phyloP scores from a whole-genome alignment of 2,329 filamentous ascomycete species.

The Didymosphaeria variabile region DNA sequence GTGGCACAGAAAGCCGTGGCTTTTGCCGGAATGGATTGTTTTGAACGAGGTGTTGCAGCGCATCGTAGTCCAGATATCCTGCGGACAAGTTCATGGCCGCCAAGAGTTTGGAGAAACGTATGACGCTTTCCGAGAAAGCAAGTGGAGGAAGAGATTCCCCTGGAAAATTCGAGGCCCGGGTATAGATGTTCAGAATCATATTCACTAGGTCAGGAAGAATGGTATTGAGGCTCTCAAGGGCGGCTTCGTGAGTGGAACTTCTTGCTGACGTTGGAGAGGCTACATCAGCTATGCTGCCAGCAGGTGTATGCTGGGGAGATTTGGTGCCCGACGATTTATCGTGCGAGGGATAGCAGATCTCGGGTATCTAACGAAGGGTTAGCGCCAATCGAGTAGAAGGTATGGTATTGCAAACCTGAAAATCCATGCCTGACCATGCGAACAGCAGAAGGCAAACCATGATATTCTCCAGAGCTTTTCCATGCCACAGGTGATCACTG shows the following conservation, averaged over 20 bases:
- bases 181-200: conserved; percentile 77
- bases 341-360: conserved; percentile 60
- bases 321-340: conserved; percentile 58
- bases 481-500: conserved; percentile 97
- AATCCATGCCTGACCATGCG: conserved; percentile 84
- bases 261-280: conserved; percentile 53
- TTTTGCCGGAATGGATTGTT: conserved; percentile 57
- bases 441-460: conserved; percentile 83
- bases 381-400: not conserved
- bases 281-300: conserved; percentile 51
- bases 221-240: conserved; percentile 60
- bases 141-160: conserved; percentile 76
- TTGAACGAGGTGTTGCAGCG: conserved; percentile 58
- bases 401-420: conserved; percentile 65
- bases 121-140: conserved; percentile 75
- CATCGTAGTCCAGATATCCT: conserved; percentile 68
- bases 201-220: conserved; percentile 78
- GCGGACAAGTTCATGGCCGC: conserved; percentile 71
- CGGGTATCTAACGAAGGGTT: conserved; percentile 57
- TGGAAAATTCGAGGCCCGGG: conserved; percentile 68
- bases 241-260: conserved; percentile 51
- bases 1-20: conserved; percentile 43
- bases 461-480: conserved; percentile 90
- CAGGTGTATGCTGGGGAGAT: conserved; percentile 51
- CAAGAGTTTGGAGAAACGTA: conserved; percentile 76